A percentile compares a stretch with the other conserved stretches of the same genome.
Evolutionary conservation across 2,329 filamentous ascomycete genomes (phyloP).

Genomic region (Fusarium continuum): DNA sequence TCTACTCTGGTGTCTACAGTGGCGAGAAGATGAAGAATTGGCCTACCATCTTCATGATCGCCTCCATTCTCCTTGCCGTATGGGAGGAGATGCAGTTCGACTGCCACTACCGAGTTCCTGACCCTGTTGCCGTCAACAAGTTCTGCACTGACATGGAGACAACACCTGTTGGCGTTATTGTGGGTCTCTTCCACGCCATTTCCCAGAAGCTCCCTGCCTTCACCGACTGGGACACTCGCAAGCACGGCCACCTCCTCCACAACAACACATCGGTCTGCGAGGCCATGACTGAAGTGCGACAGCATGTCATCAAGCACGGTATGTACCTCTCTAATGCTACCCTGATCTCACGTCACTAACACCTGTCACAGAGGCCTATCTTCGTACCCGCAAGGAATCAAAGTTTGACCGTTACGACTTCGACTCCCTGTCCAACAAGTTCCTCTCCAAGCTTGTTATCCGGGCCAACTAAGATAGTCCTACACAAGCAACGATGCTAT

Average conservation of each 20-base stretch:
- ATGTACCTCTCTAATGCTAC: conserved; percentile 53
- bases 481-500: conserved; percentile 19
- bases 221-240: conserved; percentile 91
- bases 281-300: conserved; percentile 93
- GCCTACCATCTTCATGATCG: conserved; percentile 98
- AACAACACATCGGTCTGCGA: conserved; percentile 94
- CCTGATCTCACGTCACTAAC: conserved; percentile 34
- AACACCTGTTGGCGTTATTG: conserved; percentile 93
- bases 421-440: conserved; percentile 96
- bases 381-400: conserved; percentile 79
- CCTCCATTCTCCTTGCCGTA: conserved; percentile 88
- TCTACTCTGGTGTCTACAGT: conserved; percentile 98
- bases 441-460: conserved; percentile 94
- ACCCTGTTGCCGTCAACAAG: conserved; percentile 84
- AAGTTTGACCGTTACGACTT: conserved; percentile 94
- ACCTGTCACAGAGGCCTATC: conserved; percentile 75
- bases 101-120: conserved; percentile 92
- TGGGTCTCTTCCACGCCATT: conserved; percentile 96
- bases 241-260: conserved; percentile 89
- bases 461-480: conserved; percentile 76
- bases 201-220: conserved; percentile 95
- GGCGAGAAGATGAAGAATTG: conserved; percentile 98
- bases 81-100: conserved; percentile 99
- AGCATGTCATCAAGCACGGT: conserved; percentile 95
- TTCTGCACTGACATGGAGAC: conserved; percentile 98